These are phyloP conservation scores for Globisporangium megalacanthum DNA, from an alignment of 352 stramenopile species.

Conservation along the genomic window DNA sequence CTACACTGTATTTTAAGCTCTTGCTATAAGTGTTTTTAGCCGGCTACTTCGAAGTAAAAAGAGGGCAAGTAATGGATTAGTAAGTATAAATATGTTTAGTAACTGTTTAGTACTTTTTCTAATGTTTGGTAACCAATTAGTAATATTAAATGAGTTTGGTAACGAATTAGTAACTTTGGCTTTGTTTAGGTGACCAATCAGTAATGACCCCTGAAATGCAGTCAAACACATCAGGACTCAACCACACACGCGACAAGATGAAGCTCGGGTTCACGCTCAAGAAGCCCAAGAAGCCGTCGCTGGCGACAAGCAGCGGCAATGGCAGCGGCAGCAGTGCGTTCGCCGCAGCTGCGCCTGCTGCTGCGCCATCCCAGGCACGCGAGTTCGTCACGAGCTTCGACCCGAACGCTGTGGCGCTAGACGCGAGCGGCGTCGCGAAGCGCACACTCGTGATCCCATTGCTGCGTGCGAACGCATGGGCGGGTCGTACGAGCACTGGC, in stretches of 20 bases:
- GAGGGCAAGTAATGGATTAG: too few relatives aligned
- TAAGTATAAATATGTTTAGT: too few relatives aligned
- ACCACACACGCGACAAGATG: conserved; percentile 15
- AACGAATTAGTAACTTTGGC: too few relatives aligned
- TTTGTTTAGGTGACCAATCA: too few relatives aligned
- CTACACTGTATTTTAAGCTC: too few relatives aligned
- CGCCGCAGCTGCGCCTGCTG: not conserved
- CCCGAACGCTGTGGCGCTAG: conserved; percentile 26
- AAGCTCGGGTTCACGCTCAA: conserved; percentile 74
- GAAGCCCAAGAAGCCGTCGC: conserved; percentile 48
- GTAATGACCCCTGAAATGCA: not conserved
- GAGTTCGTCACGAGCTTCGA: conserved; percentile 79
- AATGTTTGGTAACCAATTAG: too few relatives aligned
- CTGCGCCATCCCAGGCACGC: conserved; percentile 20
- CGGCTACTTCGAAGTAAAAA: too few relatives aligned
- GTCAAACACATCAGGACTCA: not conserved
- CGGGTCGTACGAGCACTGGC: not conserved
- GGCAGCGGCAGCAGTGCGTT: conserved; percentile 17
- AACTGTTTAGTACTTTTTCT: too few relatives aligned
- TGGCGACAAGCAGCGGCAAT: not conserved
- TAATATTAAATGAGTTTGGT: too few relatives aligned
- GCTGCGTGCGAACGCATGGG: conserved; percentile 59
- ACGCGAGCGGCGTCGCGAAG: conserved; percentile 18
- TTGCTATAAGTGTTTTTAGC: too few relatives aligned
- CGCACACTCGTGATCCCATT: conserved; percentile 63